Conservation (phyloP, 306 rosid species). For the Boehmeria nivea region DNA sequence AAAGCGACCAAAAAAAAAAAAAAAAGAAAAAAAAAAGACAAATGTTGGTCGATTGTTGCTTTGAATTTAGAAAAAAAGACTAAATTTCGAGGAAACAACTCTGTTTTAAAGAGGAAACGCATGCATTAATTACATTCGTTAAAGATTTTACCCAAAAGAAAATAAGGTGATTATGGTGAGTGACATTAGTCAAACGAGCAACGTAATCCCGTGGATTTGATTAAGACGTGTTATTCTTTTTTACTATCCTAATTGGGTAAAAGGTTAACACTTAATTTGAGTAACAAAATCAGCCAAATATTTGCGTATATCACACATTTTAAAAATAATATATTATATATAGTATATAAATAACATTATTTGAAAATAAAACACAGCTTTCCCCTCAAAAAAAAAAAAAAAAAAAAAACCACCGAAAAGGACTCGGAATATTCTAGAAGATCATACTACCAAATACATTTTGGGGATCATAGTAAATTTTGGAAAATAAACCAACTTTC, state of each 20-base stretch:
- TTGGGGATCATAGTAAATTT: constrained; percentile 2
- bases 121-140: not conserved
- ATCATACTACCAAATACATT: not conserved
- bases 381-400: not conserved
- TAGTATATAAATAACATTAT: too few species aligned
- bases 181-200: constrained; percentile 14
- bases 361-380: too few species aligned
- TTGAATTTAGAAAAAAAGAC: too few species aligned
- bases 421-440: constrained; percentile 17
- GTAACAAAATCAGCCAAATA: not conserved
- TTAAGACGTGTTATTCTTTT: not conserved
- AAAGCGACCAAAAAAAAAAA: not conserved
- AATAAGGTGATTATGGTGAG: constrained; percentile 2
- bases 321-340: too few species aligned
- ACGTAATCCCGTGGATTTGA: constrained; percentile 13
- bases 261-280: not conserved
- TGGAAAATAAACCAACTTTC: not conserved
- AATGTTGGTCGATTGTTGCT: too few species aligned
- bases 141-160: not conserved
- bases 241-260: constrained; percentile 4
- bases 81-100: too few species aligned
- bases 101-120: too few species aligned
- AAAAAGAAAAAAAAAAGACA: constrained; percentile 11
- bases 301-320: not conserved
- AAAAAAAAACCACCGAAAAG: constrained; percentile 6